phyloP scores from a whole-genome alignment of 495 filamentous ascomycete species.

The Podospora comata region DNA sequence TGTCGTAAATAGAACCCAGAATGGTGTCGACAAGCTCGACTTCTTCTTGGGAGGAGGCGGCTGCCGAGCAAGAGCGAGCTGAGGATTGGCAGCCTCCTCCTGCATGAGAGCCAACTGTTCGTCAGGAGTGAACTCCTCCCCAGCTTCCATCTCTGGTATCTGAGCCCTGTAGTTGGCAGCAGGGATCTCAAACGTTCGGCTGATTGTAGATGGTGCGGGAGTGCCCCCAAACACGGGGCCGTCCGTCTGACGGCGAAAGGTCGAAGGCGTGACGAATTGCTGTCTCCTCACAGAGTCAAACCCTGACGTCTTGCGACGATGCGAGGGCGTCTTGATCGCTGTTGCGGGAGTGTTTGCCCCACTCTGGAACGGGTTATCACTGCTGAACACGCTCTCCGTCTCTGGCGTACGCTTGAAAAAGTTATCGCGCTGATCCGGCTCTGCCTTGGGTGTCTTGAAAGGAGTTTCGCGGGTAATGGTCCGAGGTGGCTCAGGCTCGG shows the following conservation, averaged over 20 bases:
- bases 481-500: constrained; percentile 36
- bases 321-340: constrained; percentile 39
- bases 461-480: constrained; percentile 26
- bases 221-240: constrained; percentile 26
- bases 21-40: constrained; percentile 45
- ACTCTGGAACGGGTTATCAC: constrained; percentile 94
- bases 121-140: constrained; percentile 93
- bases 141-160: constrained; percentile 50
- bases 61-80: constrained; percentile 28
- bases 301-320: constrained; percentile 39
- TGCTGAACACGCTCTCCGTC: constrained; percentile 65
- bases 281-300: constrained; percentile 25
- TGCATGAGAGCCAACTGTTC: constrained; percentile 72
- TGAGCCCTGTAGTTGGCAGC: constrained; percentile 25
- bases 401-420: constrained; percentile 45
- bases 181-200: constrained; percentile 51
- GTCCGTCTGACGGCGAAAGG: constrained; percentile 37
- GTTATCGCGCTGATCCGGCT: constrained; percentile 41
- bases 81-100: constrained; percentile 49
- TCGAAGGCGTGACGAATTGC: constrained; percentile 29
- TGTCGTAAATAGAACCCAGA: constrained; percentile 63
- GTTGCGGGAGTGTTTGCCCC: constrained; percentile 50
- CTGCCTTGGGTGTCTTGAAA: constrained; percentile 43
- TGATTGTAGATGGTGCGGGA: constrained; percentile 27
- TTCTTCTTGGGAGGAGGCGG: constrained; percentile 18